Evolutionary conservation across 495 filamentous ascomycete genomes (phyloP), one percentile per base, ranked within the genome.

Genomic region (Thermothielavioides terrestris): DNA sequence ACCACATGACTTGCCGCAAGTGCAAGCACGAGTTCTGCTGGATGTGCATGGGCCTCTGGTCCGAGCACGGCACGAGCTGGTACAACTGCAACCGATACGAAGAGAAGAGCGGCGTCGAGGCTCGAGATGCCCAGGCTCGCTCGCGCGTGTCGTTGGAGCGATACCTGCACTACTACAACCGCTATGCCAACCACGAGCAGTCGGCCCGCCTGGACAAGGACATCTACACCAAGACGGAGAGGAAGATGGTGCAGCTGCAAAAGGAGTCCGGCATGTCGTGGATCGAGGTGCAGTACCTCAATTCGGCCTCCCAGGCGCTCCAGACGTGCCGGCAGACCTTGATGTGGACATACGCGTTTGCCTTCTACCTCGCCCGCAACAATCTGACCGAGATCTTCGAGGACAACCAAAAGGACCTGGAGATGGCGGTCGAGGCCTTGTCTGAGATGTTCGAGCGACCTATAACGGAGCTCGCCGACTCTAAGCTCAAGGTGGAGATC

Each of bases 11-110:
- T 0, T 98, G 92, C 67, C 80, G 92, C 38, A 98, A 98, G 68
- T 98, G 92, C 74, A 90, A 92, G 60, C 84, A 97, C 62, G 92
- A 98, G 65, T 98, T 98, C 61, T 98, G 92, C 73, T 98, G 92
- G 92, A 96, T 98, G 82, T 98, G 92, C 66, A 98, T 98, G 92
- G 92, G 92, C 1, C 72, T 94, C 8, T 98, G 92, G 92, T 89
- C 88, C 1, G 92, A 98, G 65, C 92, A 98, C 61, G 92, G 92
- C 49, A 97, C 92, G n/a, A 95, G 89, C 70, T 98, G 92, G 92
- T 98, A 98, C 70, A 98, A 95, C 65, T 98, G 92, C 77, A 98
- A 94, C 60, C 76, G 92, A 6, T 98, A 85, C 62, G 92, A 97
- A 62, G 92, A 97, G 68, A 95, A 88, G 71, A 94, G 87, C 44